Evolutionary conservation across 164 flowering plant species (phyloP).

Genomic region (Sextonia rubra): DNA sequence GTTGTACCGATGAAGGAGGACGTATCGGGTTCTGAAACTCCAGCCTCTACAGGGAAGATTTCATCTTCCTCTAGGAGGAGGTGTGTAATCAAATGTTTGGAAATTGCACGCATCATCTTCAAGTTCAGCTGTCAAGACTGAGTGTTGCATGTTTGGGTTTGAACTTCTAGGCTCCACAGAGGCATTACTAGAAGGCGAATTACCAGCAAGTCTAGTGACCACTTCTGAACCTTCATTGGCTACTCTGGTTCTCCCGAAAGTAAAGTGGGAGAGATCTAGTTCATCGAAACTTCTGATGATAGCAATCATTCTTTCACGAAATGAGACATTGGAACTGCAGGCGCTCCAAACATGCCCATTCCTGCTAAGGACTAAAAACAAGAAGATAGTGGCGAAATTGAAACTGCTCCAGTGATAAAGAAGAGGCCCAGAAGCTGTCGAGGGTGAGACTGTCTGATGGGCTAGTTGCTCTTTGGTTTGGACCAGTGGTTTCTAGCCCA

Average conservation of each 20-base stretch:
- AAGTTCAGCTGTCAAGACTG: neutral
- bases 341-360: constrained; percentile 6
- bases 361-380: constrained; percentile 18
- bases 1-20: no score
- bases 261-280: constrained; percentile 17
- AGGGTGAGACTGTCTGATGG: constrained; percentile 11
- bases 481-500: constrained; percentile 7
- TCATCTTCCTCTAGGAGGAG: neutral
- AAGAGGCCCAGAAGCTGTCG: constrained; percentile 31
- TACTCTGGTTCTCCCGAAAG: constrained; percentile 9
- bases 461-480: neutral
- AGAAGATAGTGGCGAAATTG: constrained; percentile 15
- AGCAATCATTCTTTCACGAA: constrained; percentile 11
- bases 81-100: neutral
- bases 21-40: neutral
- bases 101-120: neutral
- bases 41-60: neutral
- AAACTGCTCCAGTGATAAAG: constrained; percentile 32
- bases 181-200: neutral
- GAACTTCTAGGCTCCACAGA: neutral
- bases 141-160: neutral
- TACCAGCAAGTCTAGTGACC: neutral
- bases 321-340: neutral
- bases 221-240: neutral
- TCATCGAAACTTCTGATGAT: constrained; percentile 9